Base-by-base conservation (phyloP, 2,329 filamentous ascomycete species). In the Grosmannia serpens region DNA sequence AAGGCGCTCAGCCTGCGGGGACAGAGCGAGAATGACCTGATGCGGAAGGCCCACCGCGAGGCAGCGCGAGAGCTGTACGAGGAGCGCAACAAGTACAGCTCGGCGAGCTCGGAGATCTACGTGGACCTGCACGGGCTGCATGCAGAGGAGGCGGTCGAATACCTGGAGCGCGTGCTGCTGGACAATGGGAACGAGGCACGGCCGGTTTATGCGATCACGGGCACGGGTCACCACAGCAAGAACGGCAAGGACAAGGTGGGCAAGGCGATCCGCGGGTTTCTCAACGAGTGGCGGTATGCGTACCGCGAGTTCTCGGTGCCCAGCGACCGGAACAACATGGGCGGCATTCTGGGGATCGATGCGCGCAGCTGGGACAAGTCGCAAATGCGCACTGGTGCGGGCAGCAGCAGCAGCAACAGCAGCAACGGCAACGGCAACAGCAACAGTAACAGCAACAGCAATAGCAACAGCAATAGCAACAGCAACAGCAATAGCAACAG, bases 191-290 rank as follows among this genome's bases (percentile, higher is more conserved):
- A 83, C 64, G 84, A 88, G 64, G 80, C 79, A 41, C 81, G 85
- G 26, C 88, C 92, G 3, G 82, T 99, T 49, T 99, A 97, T 70
- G 91, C 91, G 64, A 97, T 99, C 70, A 96, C 91, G 1, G 94
- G 94, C 51, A 97, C 92, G 1, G 94, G 92, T 4, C 91, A 97
- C 68, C 94, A 99, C 73, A 95, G 89, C 70, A 97, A 97, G 77
- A 96, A 96, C 69, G 92, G 94, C 67, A 97, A 97, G 71, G 94
- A 99, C 73, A 99, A 99, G 74, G 89, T 99, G 41, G 92, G 92
- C 68, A 96, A 95, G 74, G 91, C 91, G 1, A 86, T 97, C 62
- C 86, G 94, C 58, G 84, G 82, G 64, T 97, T 95, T 74, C 76
- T 99, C 58, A 95, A 92, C 68, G 92, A 97, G 70, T 96, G 91